Conservation (phyloP, 2,329 filamentous ascomycete species). For the Penicillium sp. region DNA sequence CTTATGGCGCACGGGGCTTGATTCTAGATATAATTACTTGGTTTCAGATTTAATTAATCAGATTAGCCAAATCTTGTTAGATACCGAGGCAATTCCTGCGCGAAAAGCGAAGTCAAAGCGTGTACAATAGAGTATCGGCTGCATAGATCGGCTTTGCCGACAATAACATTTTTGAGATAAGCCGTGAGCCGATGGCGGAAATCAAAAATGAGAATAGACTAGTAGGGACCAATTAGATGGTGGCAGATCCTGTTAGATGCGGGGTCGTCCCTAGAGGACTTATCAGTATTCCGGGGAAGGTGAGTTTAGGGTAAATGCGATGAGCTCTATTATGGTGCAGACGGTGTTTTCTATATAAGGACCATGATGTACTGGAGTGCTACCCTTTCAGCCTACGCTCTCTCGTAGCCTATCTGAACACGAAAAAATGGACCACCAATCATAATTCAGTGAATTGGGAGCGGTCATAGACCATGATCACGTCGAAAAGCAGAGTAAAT, state of each 20-base stretch:
- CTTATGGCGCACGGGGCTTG: not conserved
- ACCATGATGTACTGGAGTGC: no score
- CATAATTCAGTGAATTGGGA: no score
- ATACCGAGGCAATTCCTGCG: not conserved
- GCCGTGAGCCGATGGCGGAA: not conserved
- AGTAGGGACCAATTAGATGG: not conserved
- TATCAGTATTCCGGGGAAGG: no score
- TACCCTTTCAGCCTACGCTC: no score
- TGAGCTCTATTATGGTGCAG: no score
- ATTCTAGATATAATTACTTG: not conserved
- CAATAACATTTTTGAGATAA: not conserved
- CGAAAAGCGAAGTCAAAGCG: not conserved
- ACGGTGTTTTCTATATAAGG: no score
- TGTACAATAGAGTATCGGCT: not conserved
- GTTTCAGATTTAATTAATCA: not conserved
- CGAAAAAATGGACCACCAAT: no score
- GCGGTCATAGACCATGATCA: no score
- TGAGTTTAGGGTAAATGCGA: no score
- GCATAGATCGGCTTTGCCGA: not conserved
- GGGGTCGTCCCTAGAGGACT: no score
- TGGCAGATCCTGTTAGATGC: not conserved
- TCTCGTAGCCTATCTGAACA: no score
- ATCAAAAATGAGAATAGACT: not conserved
- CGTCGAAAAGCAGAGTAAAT: no score
- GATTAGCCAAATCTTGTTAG: not conserved